Conservation (phyloP, 2,329 filamentous ascomycete species). For the Botrytis tulipae region DNA sequence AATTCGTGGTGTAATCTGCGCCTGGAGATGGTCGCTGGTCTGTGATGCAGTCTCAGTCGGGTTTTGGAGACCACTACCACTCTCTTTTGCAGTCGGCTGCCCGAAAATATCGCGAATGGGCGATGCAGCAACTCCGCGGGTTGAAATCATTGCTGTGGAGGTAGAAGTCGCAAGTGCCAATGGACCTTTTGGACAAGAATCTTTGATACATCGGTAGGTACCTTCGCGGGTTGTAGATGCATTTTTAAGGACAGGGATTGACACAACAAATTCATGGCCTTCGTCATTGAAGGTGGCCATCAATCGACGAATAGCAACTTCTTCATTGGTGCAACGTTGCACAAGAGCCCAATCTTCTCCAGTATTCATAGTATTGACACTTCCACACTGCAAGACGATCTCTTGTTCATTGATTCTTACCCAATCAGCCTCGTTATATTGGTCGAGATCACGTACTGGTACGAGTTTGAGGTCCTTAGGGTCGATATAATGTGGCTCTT, state of each 20-base stretch:
- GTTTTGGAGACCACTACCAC: no score
- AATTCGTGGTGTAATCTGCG: no score
- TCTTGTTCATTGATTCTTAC: slow-evolving; percentile 7
- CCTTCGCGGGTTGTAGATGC: not conserved
- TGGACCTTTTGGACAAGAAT: not conserved
- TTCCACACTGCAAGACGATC: slow-evolving; percentile 12
- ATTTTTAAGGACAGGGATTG: not conserved
- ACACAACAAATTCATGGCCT: slow-evolving; percentile 6
- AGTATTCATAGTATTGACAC: not conserved
- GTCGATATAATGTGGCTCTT: slow-evolving; percentile 11
- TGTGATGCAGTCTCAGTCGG: not conserved
- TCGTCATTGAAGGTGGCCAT: slow-evolving; percentile 13
- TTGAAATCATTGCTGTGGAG: not conserved
- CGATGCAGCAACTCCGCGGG: not conserved
- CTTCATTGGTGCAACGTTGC: slow-evolving; percentile 16
- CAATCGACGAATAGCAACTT: slow-evolving; percentile 14
- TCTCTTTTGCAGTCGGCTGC: not conserved
- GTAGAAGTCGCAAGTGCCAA: not conserved
- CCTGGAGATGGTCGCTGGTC: not conserved
- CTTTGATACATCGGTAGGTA: slow-evolving; percentile 3
- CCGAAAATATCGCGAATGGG: not conserved
- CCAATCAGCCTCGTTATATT: slow-evolving; percentile 1
- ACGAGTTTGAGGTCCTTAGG: slow-evolving; percentile 20
- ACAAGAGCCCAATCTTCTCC: slow-evolving; percentile 21
- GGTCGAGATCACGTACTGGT: not conserved